Base-by-base conservation (phyloP, 2,329 filamentous ascomycete genomes). In the Chaetomium sp. region DNA sequence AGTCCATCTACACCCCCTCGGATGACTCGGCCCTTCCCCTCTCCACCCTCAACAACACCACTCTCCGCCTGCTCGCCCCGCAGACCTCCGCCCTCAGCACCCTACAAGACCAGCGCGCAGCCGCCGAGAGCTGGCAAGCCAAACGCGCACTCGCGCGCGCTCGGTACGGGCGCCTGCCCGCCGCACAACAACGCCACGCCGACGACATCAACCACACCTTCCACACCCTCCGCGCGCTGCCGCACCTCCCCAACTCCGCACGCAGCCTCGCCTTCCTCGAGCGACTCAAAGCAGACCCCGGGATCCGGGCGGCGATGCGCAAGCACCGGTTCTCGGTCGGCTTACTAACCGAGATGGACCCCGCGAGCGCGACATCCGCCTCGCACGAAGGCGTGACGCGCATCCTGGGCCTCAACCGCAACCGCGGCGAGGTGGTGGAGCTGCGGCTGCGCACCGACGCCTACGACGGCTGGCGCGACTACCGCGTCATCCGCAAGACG, bases 271-370 rank as follows among this genome's bases (percentile, higher is more conserved):
- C 83, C 0, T 92, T 94, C 71, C 85, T 99, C 2, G 82, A 90
- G 74, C 86, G 90, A 0, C 82, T 99, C 3, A 87, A 87, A 68
- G 85, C 89, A 66, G 95, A 99, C 75, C 88, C 91, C 0, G 95
- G 95, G 8, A 94, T 99, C 77, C 88, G 88, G 68, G 82, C 89
- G 0, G 85, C 87, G 0, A 99, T 99, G 95, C 82, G 85, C 19
- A 88, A 88, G 71, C 93, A 97, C 79, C 85, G 88, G 68, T 97
- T 96, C 80, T 86, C 84, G 23, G 95, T 99, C 0, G 89, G 89
- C 0, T 78, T 98, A 3, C 82, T 99, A 29, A 97, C 93, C 0
- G 95, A 99, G 78, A 98, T 99, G 94, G 91, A 99, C 72, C 95
- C 95, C 0, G 83, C 89, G 0, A 84, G 89, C 70, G 87, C 97